Evolutionary conservation across 2,329 filamentous ascomycete species (phyloP).

Genomic region (Penicillium sp.): DNA sequence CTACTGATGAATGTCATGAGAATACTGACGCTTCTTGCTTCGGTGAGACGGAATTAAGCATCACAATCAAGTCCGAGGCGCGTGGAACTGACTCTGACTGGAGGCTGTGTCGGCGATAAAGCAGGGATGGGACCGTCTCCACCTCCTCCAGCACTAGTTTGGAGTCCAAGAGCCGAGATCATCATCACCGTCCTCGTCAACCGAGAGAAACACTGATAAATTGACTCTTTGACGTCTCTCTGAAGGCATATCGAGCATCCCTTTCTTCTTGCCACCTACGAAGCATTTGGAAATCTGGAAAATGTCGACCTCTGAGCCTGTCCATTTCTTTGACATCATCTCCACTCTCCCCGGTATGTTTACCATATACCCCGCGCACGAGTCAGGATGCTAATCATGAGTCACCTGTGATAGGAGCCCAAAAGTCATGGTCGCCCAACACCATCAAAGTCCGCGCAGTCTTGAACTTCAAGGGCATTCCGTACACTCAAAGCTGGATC

Average conservation of each 20-base stretch:
- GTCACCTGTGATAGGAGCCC: conserved; percentile 16
- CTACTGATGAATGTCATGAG: no score
- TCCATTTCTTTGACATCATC: conserved; percentile 32
- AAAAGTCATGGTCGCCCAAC: conserved; percentile 27
- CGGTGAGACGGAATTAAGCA: no score
- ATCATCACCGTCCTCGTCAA: not conserved
- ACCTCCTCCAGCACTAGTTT: no score
- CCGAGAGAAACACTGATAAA: not conserved
- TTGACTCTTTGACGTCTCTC: no score
- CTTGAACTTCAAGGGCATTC: conserved; percentile 25
- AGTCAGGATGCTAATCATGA: not conserved
- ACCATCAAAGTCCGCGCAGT: conserved; percentile 21
- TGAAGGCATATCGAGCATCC: not conserved
- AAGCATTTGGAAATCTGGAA: not conserved
- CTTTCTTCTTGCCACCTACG: not conserved
- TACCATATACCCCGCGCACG: not conserved
- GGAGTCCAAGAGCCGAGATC: no score
- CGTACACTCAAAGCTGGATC: conserved; percentile 24
- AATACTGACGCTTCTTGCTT: no score
- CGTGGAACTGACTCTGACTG: no score
- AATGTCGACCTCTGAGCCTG: conserved; percentile 21
- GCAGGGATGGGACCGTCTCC: no score
- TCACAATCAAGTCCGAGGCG: no score
- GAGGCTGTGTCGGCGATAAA: no score
- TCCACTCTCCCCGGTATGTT: conserved; percentile 24